Evolutionary conservation across 148 eudicot species (phyloP), one percentile per base, ranked within the genome.

Genomic region (Polygonum aviculare): DNA sequence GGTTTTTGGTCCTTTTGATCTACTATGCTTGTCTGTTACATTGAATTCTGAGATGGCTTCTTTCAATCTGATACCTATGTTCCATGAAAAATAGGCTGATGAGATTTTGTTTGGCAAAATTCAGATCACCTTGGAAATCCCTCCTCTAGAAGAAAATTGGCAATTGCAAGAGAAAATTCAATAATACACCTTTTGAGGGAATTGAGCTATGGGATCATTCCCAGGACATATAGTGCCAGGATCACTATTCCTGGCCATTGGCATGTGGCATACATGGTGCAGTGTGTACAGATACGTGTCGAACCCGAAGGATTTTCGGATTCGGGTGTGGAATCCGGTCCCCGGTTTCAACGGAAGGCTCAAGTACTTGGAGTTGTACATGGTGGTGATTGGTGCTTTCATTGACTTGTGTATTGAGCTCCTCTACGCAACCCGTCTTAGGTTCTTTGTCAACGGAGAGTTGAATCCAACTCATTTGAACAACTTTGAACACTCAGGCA

Each of bases 391-490:
- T 77, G 99, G 99, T 79, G 84, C 84, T 75, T 95, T 95, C 71
- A 77, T 92, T 85, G 99, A 95, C 80, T 74, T 95, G 89, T 95
- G 96, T 73, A 84, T 95, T 69, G 99, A 95, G 86, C 90, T 95
- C 79, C 79, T 95, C 19, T 89, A 89, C 76, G 77, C 99, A n/a
- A 89, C 99, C 74, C 91, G 89, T 70, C 94, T 95, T 70, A 87
- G 86, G 77, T 87, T 90, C 78, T 86, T 90, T 79, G 92, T 86
- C 4, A 16, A 90, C 82, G 99, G 99, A 14, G 79, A 85, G 6
- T 85, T 92, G 88, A 88, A 92, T 75, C 91, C 99, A 3, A 11
- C 74, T 50, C 94, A 92, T 77, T 80, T 95, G 94, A 95, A 95
- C 81, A 84, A 90, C 77, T 95, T 92, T 65, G 99, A 95, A 82